Evolutionary conservation across 768 basidiomycete genomes (phyloP), one percentile per base, ranked within the genome.

Genomic region (Chalciporus pseudorubinellus): DNA sequence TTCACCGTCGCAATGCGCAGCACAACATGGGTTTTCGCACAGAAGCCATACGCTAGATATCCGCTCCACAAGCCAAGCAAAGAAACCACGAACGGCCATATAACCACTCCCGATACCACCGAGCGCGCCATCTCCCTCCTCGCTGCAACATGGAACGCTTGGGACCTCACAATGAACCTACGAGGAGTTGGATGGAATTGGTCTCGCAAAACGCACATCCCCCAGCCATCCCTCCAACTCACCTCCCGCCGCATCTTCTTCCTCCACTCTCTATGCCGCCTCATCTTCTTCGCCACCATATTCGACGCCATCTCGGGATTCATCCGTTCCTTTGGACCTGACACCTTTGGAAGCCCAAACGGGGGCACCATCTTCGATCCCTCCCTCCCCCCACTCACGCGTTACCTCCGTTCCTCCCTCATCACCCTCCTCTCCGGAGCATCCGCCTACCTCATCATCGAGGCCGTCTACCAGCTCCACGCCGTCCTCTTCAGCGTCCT

Each of bases 371-470:
- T 79, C 53, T 74, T 71, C 40, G 70, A 71, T 48, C 48, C 69
- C 7, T 64, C 65, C 39, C 54, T 73, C 10, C 56, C 67, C 12
- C 59, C 59, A 13, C 29, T 75, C 61, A 44, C 54, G 49, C 68
- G 70, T 24, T 76, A 73, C 60, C 46, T 49, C n/a, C 76, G 74
- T 39, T 78, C 83, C 1, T 71, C 68, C 20, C 28, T 72, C 38
- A 65, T 84, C 34, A 72, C 78, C 29, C 42, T 74, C 39, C 57
- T 77, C 21, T 61, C 73, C 9, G 78, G 82, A n/a, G 50, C 75
- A 50, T 48, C 67, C 29, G 62, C 83, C 45, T 79, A 81, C 62
- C 42, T 68, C 33, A 60, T 72, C 50, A 70, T 89, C 44, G 70
- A 81, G 44, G 47, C 63, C 7, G 59, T 64, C 7, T 79, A 83